These are phyloP conservation scores for Scutellaria minor DNA, from an alignment of 257 asterid species.

Conservation along the genomic window DNA sequence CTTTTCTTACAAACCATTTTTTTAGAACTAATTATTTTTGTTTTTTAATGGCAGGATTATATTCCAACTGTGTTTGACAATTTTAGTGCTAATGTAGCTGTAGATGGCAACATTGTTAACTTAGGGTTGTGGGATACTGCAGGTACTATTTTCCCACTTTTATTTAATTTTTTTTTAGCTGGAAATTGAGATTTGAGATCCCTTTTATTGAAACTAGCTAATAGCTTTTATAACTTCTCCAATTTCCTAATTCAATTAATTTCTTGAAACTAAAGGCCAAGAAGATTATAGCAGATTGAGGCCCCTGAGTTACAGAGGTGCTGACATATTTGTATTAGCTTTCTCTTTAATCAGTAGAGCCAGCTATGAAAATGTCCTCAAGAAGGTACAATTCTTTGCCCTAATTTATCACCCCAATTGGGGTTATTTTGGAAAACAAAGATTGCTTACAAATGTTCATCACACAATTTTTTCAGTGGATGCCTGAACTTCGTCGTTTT, in stretches of 20 bases:
- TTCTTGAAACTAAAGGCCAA: conserved; percentile 59
- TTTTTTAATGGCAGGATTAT: conserved; percentile 63
- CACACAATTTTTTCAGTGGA: conserved; percentile 73
- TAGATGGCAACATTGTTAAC: conserved; percentile 93
- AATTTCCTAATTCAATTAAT: conserved; percentile 13
- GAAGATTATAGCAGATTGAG: conserved; percentile 97
- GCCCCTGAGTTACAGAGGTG: conserved; percentile 96
- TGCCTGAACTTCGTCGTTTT: conserved; percentile 98
- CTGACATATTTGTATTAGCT: conserved; percentile 85
- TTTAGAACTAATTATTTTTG: background rate
- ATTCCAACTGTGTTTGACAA: conserved; percentile 92
- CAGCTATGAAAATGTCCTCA: conserved; percentile 92
- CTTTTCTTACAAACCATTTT: background rate
- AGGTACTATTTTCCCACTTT: conserved; percentile 41
- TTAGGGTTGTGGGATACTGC: conserved; percentile 97
- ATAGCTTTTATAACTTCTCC: background rate
- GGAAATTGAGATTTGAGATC: background rate
- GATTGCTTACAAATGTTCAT: background rate
- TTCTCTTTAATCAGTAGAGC: conserved; percentile 94
- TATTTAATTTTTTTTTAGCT: background rate
- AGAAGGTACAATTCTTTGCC: conserved; percentile 63
- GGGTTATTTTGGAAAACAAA: too few species aligned
- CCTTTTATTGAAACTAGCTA: background rate
- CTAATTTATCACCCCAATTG: background rate
- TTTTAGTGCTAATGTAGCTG: conserved; percentile 90